Evolutionary conservation across 208 protist species (phyloP).

Genomic region (Novymonas esmeraldas): DNA sequence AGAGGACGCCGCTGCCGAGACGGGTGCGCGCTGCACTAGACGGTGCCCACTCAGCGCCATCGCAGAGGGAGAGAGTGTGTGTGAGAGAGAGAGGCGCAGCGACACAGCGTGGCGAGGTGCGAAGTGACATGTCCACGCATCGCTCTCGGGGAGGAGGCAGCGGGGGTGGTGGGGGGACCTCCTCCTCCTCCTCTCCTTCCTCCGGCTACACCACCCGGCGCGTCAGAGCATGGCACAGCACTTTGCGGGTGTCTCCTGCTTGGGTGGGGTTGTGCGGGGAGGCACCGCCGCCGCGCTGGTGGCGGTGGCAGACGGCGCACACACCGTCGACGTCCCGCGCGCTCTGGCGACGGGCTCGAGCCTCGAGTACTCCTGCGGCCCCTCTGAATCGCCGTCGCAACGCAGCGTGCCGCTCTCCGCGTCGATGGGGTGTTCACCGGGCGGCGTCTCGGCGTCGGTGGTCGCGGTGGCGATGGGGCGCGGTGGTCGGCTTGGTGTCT

Average conservation of each 20-base stretch:
- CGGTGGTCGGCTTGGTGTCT: background rate
- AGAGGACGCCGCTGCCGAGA: no score
- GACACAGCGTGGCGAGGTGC: no score
- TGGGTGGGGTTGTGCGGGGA: background rate
- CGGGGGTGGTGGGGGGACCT: no score
- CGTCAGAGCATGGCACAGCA: conserved; percentile 26
- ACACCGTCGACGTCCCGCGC: background rate
- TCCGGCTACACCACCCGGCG: no score
- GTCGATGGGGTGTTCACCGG: background rate
- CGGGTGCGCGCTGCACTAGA: no score
- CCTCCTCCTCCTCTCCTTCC: no score
- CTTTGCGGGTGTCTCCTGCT: conserved; percentile 10
- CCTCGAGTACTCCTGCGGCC: background rate
- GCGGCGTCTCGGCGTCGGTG: background rate
- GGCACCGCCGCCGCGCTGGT: background rate
- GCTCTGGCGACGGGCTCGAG: background rate
- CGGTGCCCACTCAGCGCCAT: no score
- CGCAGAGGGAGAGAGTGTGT: no score
- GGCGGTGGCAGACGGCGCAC: background rate
- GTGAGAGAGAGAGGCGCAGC: no score
- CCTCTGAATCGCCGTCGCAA: background rate
- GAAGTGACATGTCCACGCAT: no score
- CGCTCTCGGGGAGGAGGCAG: no score
- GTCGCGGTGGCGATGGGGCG: background rate
- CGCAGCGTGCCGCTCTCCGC: background rate